Conservation (phyloP, 345 rosid genomes). For the Euclidium syriacum region DNA sequence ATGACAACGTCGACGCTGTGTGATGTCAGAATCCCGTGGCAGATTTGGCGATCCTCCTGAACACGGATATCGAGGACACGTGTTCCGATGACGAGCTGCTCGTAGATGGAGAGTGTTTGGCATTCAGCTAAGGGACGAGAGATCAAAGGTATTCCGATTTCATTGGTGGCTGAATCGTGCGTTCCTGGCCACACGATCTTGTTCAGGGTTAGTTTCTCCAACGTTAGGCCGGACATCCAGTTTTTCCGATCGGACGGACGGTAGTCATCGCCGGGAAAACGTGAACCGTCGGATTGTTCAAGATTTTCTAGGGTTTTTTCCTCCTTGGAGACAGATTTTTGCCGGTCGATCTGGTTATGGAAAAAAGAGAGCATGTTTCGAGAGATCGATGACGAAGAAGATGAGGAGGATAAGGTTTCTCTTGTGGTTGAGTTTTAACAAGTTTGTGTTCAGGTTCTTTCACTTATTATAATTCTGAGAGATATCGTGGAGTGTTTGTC, state of each 20-base stretch:
- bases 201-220: conserved; percentile 44
- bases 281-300: conserved; percentile 33
- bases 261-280: conserved; percentile 65
- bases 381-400: neutral
- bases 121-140: conserved; percentile 79
- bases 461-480: neutral
- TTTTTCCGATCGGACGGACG: conserved; percentile 57
- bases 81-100: conserved; percentile 64
- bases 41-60: conserved; percentile 55
- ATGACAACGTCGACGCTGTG: conserved; percentile 60
- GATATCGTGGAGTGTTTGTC: conserved; percentile 24
- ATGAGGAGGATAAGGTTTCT: conserved; percentile 22
- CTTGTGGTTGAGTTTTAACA: conserved; percentile 21
- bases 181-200: conserved; percentile 92
- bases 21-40: conserved; percentile 66
- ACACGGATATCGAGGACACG: conserved; percentile 71
- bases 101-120: conserved; percentile 60
- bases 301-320: conserved; percentile 49
- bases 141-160: conserved; percentile 56
- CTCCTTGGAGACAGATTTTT: conserved; percentile 40
- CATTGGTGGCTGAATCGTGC: conserved; percentile 84
- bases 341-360: conserved; percentile 43
- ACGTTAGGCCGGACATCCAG: conserved; percentile 65
- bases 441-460: neutral
- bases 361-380: conserved; percentile 55